phyloP scores from a whole-genome alignment of 768 basidiomycete genomes.

The Asterophora parasitica region DNA sequence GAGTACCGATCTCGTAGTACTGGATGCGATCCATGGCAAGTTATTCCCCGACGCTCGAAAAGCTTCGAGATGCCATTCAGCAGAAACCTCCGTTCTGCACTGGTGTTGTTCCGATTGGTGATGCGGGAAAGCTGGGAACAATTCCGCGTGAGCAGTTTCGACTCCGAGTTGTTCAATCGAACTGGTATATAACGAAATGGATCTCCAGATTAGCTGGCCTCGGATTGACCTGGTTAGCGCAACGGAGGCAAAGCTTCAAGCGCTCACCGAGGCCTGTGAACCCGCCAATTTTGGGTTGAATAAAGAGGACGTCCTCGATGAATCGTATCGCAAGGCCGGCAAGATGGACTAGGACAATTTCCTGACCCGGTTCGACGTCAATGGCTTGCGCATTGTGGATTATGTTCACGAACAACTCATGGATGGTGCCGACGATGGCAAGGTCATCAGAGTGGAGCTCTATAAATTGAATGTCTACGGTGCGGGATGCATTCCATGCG shows the following conservation, averaged over 20 bases:
- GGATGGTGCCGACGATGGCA: conserved; percentile 13
- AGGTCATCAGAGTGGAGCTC: conserved; percentile 22
- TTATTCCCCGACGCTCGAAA: no score
- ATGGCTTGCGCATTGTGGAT: conserved; percentile 1
- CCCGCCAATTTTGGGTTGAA: conserved; percentile 36
- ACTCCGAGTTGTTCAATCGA: no score
- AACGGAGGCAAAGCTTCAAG: conserved; percentile 13
- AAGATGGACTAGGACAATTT: conserved; percentile 38
- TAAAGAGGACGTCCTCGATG: conserved; percentile 35
- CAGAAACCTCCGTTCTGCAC: conserved; percentile 10
- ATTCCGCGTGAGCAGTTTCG: no score
- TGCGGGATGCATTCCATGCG: conserved; percentile 11
- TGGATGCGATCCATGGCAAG: no score
- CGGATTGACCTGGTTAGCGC: conserved; percentile 7
- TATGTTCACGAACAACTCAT: conserved; percentile 10
- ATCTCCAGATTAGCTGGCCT: conserved; percentile 5
- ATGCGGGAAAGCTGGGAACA: not conserved
- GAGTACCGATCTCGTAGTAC: no score
- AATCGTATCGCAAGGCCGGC: conserved; percentile 40
- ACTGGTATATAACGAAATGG: no score
- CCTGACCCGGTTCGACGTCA: conserved; percentile 24
- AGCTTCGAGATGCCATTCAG: not conserved
- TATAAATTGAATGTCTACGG: conserved; percentile 38
- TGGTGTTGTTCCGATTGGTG: not conserved
- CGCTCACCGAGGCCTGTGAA: conserved; percentile 30